Base-by-base conservation (phyloP, 345 rosid species). In the Passiflora organensis region DNA sequence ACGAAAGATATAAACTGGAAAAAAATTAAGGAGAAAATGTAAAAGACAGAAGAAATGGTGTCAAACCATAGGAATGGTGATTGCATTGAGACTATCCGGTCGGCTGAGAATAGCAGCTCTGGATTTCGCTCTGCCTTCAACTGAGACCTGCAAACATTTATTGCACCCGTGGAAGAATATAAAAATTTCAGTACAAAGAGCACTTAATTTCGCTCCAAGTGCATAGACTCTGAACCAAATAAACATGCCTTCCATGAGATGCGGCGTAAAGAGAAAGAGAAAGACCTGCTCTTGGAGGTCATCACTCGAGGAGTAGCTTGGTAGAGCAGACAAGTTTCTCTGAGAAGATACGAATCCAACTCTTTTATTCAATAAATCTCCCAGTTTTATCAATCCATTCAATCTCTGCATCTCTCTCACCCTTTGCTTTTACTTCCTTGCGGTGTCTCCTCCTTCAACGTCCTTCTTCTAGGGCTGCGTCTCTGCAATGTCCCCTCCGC, bases 111-210 rank as follows among this genome's bases (percentile, higher is more conserved):
- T 75, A 14, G 95, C 89, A 24, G 94, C 82, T 79, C 99, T 86
- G 46, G 94, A 86, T 56, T 83, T 89, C 38, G 95, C 82, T 66
- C 87, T 84, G 52, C 99, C 99, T 78, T 86, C 83, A 60, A 93
- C 96, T 41, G 77, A 59, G 56, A 89, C 96, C 93, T 87, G 68
- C 55, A 64, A n/a, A n/a, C n/a, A 14, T 34, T 1, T 8, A 28
- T 28, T 28, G 34, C 34, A 28, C 34, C 34, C 34, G 8, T 8
- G 34, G 8, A 50, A 15, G 22, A 47, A 24, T 18, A 8, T 6
- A 3, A 16, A 21, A 47, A 23, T 47, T 46, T 18, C 15, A 10
- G 4, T 6, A 19, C 14, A 13, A 21, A 47, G n/a, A 47, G 14
- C 14, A 22, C 13, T 6, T 10, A 47, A 8, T 8, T 47, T 47